Evolutionary conservation across 768 basidiomycete species (phyloP).

Genomic region (Mycena olivaceomarginata): DNA sequence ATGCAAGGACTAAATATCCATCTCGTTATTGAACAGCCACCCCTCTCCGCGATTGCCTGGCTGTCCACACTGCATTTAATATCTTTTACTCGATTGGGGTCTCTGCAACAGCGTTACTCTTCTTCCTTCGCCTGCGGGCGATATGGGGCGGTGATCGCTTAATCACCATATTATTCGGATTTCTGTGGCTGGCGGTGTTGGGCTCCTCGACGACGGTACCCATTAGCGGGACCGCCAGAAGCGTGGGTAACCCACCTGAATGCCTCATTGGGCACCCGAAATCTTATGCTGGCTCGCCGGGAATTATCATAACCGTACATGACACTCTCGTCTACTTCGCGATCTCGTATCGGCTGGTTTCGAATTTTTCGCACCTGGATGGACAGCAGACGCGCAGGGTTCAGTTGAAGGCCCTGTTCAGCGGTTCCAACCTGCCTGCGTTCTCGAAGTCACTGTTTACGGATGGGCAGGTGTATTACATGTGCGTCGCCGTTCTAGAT

Average conservation of each 20-base stretch:
- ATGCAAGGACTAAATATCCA: too few species aligned
- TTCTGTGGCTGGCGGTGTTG: slow-evolving; percentile 56
- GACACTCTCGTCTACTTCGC: slow-evolving; percentile 56
- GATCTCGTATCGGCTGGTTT: slow-evolving; percentile 22
- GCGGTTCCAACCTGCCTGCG: slow-evolving; percentile 5
- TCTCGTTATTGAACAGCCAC: too few species aligned
- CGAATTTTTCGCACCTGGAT: not conserved
- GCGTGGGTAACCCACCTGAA: slow-evolving; percentile 51
- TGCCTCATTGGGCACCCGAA: slow-evolving; percentile 48
- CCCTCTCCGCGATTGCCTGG: too few species aligned
- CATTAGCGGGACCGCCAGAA: slow-evolving; percentile 43
- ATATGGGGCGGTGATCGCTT: slow-evolving; percentile 47
- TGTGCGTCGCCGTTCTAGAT: not conserved
- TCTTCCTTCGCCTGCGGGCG: slow-evolving; percentile 53
- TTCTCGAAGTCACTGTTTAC: slow-evolving; percentile 11
- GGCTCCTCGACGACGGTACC: slow-evolving; percentile 52
- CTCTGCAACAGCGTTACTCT: slow-evolving; percentile 42
- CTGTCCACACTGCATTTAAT: too few species aligned
- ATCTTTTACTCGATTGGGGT: too few species aligned
- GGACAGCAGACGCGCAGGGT: not conserved
- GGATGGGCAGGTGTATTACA: slow-evolving; percentile 19
- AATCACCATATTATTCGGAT: slow-evolving; percentile 50
- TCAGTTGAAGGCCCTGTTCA: slow-evolving; percentile 18
- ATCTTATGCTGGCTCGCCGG: slow-evolving; percentile 44
- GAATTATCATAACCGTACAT: slow-evolving; percentile 47